Percentiles rank a stretch among this genome's conserved stretches.
phyloP scores from a whole-genome alignment of 805 yeast genomes.

The Wickerhamiella spandovensis region DNA sequence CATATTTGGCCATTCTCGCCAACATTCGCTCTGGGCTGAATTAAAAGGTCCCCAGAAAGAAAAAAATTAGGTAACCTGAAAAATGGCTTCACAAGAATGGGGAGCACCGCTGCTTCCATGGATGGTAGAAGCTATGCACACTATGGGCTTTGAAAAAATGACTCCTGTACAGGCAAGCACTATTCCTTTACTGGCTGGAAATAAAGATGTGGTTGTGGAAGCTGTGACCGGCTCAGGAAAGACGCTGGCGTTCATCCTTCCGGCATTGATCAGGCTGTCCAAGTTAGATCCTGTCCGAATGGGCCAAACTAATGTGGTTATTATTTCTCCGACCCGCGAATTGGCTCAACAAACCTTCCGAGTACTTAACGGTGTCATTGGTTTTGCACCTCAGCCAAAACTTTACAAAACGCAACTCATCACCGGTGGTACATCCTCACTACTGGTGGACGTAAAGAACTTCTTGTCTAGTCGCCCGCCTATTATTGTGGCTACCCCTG shows the following conservation, averaged over 20 bases:
- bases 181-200: slow-evolving; percentile 67
- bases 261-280: slow-evolving; percentile 33
- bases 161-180: slow-evolving; percentile 97
- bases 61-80: slow-evolving; percentile 3
- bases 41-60: background rate
- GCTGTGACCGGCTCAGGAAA: slow-evolving; percentile 99
- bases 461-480: slow-evolving; percentile 50
- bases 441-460: slow-evolving; percentile 51
- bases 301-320: slow-evolving; percentile 59
- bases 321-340: slow-evolving; percentile 59
- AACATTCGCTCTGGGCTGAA: slow-evolving; percentile 2
- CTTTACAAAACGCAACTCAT: slow-evolving; percentile 24
- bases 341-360: slow-evolving; percentile 40
- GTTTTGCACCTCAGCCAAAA: slow-evolving; percentile 26
- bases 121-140: slow-evolving; percentile 45
- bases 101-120: slow-evolving; percentile 18
- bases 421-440: slow-evolving; percentile 30
- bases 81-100: slow-evolving; percentile 13
- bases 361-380: slow-evolving; percentile 49
- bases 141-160: slow-evolving; percentile 68
- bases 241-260: slow-evolving; percentile 79
- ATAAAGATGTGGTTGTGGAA: slow-evolving; percentile 92
- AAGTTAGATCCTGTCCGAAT: slow-evolving; percentile 23
- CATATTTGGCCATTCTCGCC: slow-evolving; percentile 3
- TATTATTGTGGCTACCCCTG: slow-evolving; percentile 83